phyloP scores from a whole-genome alignment of 2,329 filamentous ascomycete species.

The Phoma sp. region DNA sequence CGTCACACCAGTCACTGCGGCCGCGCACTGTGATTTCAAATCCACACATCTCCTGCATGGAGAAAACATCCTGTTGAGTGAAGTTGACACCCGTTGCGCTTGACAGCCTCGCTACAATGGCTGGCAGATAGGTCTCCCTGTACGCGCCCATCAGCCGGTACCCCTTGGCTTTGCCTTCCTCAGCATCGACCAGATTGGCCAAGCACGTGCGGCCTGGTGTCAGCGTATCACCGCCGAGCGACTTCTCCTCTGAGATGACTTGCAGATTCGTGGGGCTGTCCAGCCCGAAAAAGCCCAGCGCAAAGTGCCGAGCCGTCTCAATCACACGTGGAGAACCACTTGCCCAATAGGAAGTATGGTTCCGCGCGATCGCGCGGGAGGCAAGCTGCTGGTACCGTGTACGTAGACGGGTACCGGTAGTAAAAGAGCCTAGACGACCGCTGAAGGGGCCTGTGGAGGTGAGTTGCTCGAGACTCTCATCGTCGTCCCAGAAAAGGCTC shows the following conservation, averaged over 20 bases:
- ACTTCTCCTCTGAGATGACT: slow-evolving; percentile 59
- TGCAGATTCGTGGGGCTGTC: slow-evolving; percentile 55
- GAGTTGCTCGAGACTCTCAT: slow-evolving; percentile 58
- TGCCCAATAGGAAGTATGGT: slow-evolving; percentile 56
- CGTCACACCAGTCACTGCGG: slow-evolving; percentile 61
- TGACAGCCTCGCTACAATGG: slow-evolving; percentile 54
- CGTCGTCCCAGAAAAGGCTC: slow-evolving; percentile 59
- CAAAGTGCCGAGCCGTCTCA: slow-evolving; percentile 63
- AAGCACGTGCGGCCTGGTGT: slow-evolving; percentile 60
- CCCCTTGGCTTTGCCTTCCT: slow-evolving; percentile 58
- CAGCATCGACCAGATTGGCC: slow-evolving; percentile 46
- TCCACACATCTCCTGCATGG: slow-evolving; percentile 67
- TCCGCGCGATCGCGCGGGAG: slow-evolving; percentile 17
- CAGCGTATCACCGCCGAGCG: slow-evolving; percentile 60
- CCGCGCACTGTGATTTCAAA: slow-evolving; percentile 63
- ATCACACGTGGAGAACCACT: slow-evolving; percentile 61
- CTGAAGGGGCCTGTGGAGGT: slow-evolving; percentile 63
- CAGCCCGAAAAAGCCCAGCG: slow-evolving; percentile 60
- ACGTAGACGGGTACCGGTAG: slow-evolving; percentile 60
- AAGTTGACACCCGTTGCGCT: slow-evolving; percentile 53
- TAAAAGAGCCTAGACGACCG: slow-evolving; percentile 60
- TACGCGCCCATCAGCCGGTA: slow-evolving; percentile 55
- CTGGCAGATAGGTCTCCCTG: slow-evolving; percentile 55
- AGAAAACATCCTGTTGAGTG: slow-evolving; percentile 57
- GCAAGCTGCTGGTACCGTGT: slow-evolving; percentile 60